These are phyloP conservation scores for Tetracladium setigerum DNA, from an alignment of 495 filamentous ascomycete genomes.

Conservation along the genomic window DNA sequence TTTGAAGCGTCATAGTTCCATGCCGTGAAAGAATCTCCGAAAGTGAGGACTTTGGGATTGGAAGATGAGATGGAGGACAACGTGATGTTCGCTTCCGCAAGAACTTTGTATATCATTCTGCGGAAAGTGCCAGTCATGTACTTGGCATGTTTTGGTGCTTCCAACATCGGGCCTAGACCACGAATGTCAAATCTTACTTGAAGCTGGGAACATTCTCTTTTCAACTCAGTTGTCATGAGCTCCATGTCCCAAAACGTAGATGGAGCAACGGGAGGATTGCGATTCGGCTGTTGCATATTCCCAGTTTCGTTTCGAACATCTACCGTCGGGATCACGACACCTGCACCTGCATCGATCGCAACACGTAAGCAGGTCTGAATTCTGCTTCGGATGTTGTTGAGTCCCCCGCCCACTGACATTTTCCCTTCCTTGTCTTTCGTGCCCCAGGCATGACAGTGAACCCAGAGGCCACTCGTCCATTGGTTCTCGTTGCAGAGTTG, in stretches of 20 bases:
- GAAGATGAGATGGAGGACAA: neutral
- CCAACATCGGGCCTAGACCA: too few species aligned
- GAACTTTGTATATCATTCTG: neutral
- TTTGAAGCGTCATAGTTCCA: slow-evolving; percentile 4
- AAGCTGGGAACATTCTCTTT: slow-evolving; percentile 2
- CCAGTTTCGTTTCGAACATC: slow-evolving; percentile 1
- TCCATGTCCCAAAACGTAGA: too few species aligned
- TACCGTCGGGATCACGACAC: slow-evolving; percentile 5
- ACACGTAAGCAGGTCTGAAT: slow-evolving; percentile 11
- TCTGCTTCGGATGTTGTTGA: slow-evolving; percentile 9
- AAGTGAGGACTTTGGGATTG: neutral
- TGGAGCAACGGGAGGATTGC: neutral
- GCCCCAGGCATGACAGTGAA: slow-evolving; percentile 12
- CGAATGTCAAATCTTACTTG: neutral
- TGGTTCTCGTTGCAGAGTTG: slow-evolving; percentile 7
- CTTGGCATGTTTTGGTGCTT: too few species aligned
- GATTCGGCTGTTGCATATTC: neutral
- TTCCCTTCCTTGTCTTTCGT: neutral
- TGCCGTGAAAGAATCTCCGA: slow-evolving; percentile 2
- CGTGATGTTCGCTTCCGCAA: neutral
- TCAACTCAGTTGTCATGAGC: too few species aligned
- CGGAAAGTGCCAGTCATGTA: slow-evolving; percentile 5
- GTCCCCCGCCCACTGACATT: slow-evolving; percentile 9
- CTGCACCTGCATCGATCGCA: slow-evolving; percentile 9
- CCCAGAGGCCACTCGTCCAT: slow-evolving; percentile 13